Evolutionary conservation across 2,329 filamentous ascomycete species (phyloP).

Genomic region (Colletotrichum sp.): DNA sequence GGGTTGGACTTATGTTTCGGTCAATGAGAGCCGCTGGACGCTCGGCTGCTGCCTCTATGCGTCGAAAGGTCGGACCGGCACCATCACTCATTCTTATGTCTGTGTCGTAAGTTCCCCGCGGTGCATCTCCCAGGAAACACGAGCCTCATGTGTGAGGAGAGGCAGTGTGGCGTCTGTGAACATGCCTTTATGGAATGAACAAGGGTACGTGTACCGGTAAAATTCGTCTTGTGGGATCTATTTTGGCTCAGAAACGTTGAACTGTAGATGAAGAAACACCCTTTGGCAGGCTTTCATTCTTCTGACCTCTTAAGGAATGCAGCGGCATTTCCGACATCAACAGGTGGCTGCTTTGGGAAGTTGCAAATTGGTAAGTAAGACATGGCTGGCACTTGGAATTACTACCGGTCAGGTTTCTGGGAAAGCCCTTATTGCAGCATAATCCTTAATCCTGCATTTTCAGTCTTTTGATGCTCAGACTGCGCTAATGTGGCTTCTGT

Average conservation of each 20-base stretch:
- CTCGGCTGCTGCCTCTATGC: not conserved
- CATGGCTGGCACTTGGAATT: not conserved
- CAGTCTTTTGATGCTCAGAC: not conserved
- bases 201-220: not conserved
- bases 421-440: not conserved
- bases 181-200: not conserved
- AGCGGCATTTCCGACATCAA: not conserved
- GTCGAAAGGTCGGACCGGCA: not conserved
- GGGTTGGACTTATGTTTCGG: not conserved
- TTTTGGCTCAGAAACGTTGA: not conserved
- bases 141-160: not conserved
- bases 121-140: not conserved
- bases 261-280: not conserved
- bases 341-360: not conserved
- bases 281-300: not conserved
- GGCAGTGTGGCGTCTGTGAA: not conserved
- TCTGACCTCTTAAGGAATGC: not conserved
- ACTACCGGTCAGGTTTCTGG: not conserved
- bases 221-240: not conserved
- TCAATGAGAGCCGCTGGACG: not conserved
- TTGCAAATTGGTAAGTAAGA: not conserved
- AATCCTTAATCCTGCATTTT: not conserved
- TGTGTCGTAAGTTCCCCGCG: not conserved
- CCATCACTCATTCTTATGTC: rapidly evolving
- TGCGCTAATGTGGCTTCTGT: not conserved